Evolutionary conservation across 1,139 yeast genomes (phyloP).

Genomic region (Blastobotrys petasosporus): DNA sequence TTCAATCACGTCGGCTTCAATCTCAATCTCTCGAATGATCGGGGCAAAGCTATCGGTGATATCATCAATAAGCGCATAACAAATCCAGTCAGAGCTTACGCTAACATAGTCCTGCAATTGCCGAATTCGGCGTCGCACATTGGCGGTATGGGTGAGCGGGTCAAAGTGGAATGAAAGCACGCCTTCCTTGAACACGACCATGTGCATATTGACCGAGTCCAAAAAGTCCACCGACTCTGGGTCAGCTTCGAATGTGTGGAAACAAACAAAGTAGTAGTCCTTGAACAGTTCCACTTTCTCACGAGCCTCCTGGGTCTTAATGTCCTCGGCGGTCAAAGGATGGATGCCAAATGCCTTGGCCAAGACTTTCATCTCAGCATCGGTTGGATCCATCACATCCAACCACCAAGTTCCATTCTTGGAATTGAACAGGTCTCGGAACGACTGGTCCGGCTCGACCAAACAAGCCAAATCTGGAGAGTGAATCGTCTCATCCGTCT

Average conservation of each 20-base stretch:
- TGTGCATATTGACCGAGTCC: conserved; percentile 87
- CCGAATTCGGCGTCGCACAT: conserved; percentile 89
- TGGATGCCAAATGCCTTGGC: conserved; percentile 91
- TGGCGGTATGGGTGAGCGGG: conserved; percentile 93
- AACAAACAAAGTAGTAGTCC: conserved; percentile 86
- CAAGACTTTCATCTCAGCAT: conserved; percentile 90
- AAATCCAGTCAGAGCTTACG: conserved; percentile 93
- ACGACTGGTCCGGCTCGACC: conserved; percentile 57
- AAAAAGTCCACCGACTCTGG: conserved; percentile 42
- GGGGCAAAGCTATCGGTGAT: conserved; percentile 98
- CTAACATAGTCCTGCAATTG: conserved; percentile 79
- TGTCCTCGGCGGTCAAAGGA: conserved; percentile 94
- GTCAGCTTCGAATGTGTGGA: conserved; percentile 78
- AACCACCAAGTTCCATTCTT: conserved; percentile 73
- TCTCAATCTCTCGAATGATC: conserved; percentile 86
- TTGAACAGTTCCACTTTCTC: conserved; percentile 91
- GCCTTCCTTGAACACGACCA: conserved; percentile 84
- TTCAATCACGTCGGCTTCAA: conserved; percentile 83
- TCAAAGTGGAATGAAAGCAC: conserved; percentile 91
- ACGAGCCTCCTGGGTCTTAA: conserved; percentile 85
- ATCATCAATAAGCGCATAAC: conserved; percentile 93
- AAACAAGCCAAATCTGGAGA: conserved; percentile 80
- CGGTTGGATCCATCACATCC: conserved; percentile 88
- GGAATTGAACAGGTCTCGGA: conserved; percentile 56
- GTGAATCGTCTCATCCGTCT: conserved; percentile 80